These are phyloP conservation scores for Capsella bursapastoris DNA, from an alignment of 345 rosid species.

Conservation along the genomic window DNA sequence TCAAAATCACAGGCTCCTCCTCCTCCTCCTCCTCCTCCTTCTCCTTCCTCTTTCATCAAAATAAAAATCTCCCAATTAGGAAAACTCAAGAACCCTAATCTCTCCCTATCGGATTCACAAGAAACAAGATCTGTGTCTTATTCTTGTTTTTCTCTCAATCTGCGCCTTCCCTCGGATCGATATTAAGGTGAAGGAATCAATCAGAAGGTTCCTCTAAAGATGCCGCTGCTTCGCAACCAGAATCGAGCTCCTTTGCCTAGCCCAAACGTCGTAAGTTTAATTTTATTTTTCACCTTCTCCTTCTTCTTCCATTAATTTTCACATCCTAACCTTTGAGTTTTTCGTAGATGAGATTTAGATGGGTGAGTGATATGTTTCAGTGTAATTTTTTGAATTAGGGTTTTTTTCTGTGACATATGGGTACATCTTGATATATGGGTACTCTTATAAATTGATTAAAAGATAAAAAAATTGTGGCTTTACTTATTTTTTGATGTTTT, in stretches of 20 bases:
- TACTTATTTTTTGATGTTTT: slow-evolving; percentile 3
- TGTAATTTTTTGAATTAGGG: background rate
- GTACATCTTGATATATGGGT: background rate
- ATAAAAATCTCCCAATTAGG: slow-evolving; percentile 12
- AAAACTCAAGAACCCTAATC: slow-evolving; percentile 22
- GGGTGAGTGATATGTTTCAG: background rate
- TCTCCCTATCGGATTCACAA: background rate
- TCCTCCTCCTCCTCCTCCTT: slow-evolving; percentile 28
- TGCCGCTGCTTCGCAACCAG: slow-evolving; percentile 41
- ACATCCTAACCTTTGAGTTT: background rate
- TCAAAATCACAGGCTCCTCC: slow-evolving; percentile 43
- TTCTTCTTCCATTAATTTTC: background rate
- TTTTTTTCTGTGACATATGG: background rate
- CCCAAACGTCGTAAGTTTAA: slow-evolving; percentile 32
- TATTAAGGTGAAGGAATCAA: slow-evolving; percentile 6
- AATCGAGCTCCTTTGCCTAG: slow-evolving; percentile 38
- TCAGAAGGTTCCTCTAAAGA: background rate
- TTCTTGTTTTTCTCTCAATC: too few species aligned
- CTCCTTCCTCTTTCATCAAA: background rate
- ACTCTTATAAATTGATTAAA: background rate
- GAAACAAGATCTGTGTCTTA: background rate
- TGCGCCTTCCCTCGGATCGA: background rate
- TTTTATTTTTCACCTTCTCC: background rate
- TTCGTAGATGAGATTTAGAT: background rate
- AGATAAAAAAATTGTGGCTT: background rate